phyloP scores from a whole-genome alignment of 2,329 filamentous ascomycete genomes.

The Venturia nashicola region DNA sequence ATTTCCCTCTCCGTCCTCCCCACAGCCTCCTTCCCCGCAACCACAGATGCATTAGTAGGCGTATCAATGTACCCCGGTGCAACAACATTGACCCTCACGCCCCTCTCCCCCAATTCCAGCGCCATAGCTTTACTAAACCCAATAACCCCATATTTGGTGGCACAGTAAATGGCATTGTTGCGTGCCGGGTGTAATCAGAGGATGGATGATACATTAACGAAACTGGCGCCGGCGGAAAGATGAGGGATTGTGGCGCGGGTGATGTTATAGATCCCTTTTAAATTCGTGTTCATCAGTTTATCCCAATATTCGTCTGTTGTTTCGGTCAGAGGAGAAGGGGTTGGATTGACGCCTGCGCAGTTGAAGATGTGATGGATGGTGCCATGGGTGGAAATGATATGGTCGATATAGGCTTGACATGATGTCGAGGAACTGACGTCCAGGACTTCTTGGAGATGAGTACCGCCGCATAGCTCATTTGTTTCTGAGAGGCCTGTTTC shows the following conservation, averaged over 20 bases:
- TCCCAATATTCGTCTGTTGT: conserved; percentile 36
- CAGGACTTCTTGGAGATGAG: neutral
- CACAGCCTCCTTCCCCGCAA: conserved; percentile 37
- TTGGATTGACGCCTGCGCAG: conserved; percentile 30
- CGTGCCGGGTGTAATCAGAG: conserved; percentile 18
- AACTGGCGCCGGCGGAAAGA: conserved; percentile 24
- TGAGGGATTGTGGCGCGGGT: conserved; percentile 28
- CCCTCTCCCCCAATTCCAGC: conserved; percentile 39
- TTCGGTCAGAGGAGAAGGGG: conserved; percentile 25
- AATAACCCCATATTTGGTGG: conserved; percentile 16
- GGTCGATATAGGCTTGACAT: neutral
- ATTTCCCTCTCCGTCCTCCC: conserved; percentile 36
- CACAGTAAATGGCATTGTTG: conserved; percentile 7
- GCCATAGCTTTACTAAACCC: conserved; percentile 26
- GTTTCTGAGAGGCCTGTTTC: neutral
- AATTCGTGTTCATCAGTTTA: conserved; percentile 32
- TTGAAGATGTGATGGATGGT: conserved; percentile 4
- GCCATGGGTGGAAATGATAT: neutral
- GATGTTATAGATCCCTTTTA: conserved; percentile 33
- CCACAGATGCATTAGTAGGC: conserved; percentile 44
- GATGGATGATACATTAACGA: conserved; percentile 12
- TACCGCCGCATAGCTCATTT: neutral
- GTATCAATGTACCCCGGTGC: conserved; percentile 39
- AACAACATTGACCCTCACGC: conserved; percentile 39
- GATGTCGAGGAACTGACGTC: neutral